Evolutionary conservation across 805 yeast species (phyloP).

Genomic region (Vanderwaltozyma verrucispora): DNA sequence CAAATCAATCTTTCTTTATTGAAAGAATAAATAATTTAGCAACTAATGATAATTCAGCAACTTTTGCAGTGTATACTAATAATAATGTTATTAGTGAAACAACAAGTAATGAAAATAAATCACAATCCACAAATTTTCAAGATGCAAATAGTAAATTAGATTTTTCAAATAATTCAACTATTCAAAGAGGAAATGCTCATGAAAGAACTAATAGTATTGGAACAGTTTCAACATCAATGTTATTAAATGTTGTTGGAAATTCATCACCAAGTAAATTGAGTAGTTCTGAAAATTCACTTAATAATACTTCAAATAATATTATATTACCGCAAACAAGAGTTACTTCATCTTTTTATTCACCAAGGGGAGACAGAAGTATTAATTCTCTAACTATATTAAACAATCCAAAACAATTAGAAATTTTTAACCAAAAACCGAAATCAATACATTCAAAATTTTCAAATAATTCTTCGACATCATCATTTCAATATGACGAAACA

Average conservation of each 20-base stretch:
- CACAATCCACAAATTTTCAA: no score
- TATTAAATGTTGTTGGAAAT: not conserved
- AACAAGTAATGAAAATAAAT: no score
- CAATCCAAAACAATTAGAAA: no score
- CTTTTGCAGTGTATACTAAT: not conserved
- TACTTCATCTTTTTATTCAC: not conserved
- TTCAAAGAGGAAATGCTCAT: not conserved
- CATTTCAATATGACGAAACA: conserved; percentile 6
- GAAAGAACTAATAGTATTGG: not conserved
- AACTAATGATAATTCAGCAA: not conserved
- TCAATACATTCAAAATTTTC: not conserved
- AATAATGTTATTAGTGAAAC: not conserved
- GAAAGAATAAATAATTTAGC: not conserved
- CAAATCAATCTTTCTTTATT: not conserved
- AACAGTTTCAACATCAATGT: not conserved
- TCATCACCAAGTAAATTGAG: no score
- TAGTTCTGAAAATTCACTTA: no score
- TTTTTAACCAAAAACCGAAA: not conserved
- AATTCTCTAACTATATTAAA: no score
- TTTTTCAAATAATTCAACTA: not conserved
- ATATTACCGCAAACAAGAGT: not conserved
- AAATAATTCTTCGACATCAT: not conserved
- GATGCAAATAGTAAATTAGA: not conserved
- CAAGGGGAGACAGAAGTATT: not conserved
- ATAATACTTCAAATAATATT: no score